Evolutionary conservation across 2,329 filamentous ascomycete genomes (phyloP), one percentile per base, ranked within the genome.

Genomic region (Hypoxylon sp.): DNA sequence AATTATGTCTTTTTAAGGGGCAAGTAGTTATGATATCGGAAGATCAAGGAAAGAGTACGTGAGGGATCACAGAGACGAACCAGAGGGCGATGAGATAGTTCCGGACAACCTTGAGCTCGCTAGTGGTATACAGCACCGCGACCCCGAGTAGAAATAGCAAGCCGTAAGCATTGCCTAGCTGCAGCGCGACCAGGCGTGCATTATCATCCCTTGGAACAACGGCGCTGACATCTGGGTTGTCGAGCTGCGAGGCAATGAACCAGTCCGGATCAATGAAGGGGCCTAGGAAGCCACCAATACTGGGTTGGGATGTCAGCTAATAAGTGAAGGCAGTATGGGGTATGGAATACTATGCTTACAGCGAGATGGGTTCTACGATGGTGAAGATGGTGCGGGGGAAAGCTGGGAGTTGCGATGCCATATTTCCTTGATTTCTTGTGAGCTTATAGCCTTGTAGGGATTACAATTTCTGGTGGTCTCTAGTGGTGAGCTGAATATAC

Each of bases 91-190:
- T 77, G 29, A 94, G 81, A 74, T 93, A 94, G 75, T 86, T 89
- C 51, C 86, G 85, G 29, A 93, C 85, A 1, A 93, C 90, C 68
- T 83, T 88, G 58, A 87, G 78, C 80, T 94, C 91, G 13, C 82
- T 87, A 1, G 88, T 91, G 5, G 87, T 85, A 75, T 88, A 87
- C 11, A 92, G 82, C 14, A 93, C 84, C 3, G 85, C 89, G 6
- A 92, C 75, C 2, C 88, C 91, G 3, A 92, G 77, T 63, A 93
- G 81, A 67, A 86, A 88, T 52, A 92, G 81, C 11, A 93, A 83
- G 0, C 90, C 84, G 73, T 93, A 93, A 19, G 89, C 78, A 73
- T 94, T 94, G 48, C 90, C 91, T 14, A 94, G 83, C 79, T 94
- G 90, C 72, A 87, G 84, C 50, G 89, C 86, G 29, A 92, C 80